Percentiles rank a stretch among this genome's conserved stretches.
Conservation (phyloP, 768 basidiomycete genomes). For the Mycena epipterygia region DNA sequence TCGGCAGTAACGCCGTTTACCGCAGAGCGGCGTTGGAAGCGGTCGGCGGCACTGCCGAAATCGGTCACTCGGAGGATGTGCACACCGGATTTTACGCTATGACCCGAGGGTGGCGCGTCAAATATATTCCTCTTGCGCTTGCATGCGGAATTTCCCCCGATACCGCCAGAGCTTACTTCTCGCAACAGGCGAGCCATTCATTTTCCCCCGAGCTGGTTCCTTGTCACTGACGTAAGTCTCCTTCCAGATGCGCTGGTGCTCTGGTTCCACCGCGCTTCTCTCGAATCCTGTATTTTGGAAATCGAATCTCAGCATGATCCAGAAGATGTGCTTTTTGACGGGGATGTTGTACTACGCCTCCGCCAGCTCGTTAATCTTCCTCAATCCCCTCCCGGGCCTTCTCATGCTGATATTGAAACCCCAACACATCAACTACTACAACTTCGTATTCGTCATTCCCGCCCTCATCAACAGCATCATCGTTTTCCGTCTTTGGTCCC, state of each 20-base stretch:
- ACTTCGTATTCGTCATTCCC: conserved; percentile 44
- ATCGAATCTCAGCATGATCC: conserved; percentile 1
- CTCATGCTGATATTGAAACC: conserved; percentile 41
- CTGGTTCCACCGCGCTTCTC: not conserved
- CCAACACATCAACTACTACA: conserved; percentile 42
- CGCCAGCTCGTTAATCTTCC: too few species aligned
- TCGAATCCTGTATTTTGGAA: not conserved
- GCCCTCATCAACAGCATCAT: not conserved
- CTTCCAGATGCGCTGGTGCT: conserved; percentile 25
- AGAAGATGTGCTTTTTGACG: too few species aligned
- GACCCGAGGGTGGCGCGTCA: conserved; percentile 44
- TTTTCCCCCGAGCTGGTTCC: too few species aligned
- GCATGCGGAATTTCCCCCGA: conserved; percentile 45
- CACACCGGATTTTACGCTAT: conserved; percentile 46
- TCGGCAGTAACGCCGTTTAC: conserved; percentile 45
- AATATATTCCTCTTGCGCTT: conserved; percentile 45
- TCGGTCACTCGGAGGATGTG: conserved; percentile 45
- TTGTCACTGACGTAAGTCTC: not conserved
- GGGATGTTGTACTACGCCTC: too few species aligned
- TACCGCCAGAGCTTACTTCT: conserved; percentile 45
- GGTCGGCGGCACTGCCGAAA: conserved; percentile 43
- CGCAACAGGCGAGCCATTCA: conserved; percentile 47
- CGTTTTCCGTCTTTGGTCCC: too few species aligned
- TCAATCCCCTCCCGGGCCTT: too few species aligned
- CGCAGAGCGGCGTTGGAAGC: conserved; percentile 42